Evolutionary conservation across 1,139 yeast genomes (phyloP).

Genomic region (Lodderomyces margitis): DNA sequence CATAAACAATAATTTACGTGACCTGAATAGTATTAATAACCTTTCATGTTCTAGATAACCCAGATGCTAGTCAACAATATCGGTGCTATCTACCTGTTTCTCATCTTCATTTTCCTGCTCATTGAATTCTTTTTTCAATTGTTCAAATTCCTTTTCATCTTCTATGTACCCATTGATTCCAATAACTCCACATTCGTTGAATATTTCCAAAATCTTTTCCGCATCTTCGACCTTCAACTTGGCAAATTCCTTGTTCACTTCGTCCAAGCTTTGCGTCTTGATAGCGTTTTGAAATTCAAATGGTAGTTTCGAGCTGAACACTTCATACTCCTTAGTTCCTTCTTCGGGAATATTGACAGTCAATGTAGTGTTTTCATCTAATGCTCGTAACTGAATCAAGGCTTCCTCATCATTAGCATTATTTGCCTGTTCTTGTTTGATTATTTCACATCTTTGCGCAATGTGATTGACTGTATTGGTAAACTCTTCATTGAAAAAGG

Average conservation of each 20-base stretch:
- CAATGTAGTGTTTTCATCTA: conserved; percentile 80
- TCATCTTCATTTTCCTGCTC: conserved; percentile 9
- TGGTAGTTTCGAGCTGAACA: conserved; percentile 56
- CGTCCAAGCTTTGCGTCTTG: conserved; percentile 67
- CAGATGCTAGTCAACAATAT: conserved; percentile 24
- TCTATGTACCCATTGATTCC: conserved; percentile 77
- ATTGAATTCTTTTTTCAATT: conserved; percentile 52
- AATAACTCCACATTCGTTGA: conserved; percentile 81
- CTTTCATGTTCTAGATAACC: background rate
- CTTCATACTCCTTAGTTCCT: conserved; percentile 52
- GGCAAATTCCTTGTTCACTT: conserved; percentile 81
- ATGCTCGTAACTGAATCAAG: conserved; percentile 80
- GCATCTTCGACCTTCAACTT: conserved; percentile 77
- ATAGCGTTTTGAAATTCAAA: conserved; percentile 71
- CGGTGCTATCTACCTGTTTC: conserved; percentile 18
- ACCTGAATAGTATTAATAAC: background rate
- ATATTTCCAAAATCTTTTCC: conserved; percentile 67
- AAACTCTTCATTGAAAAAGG: conserved; percentile 72
- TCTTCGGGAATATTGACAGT: conserved; percentile 68
- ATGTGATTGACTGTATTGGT: conserved; percentile 72
- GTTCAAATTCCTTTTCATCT: conserved; percentile 70
- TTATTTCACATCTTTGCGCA: conserved; percentile 65
- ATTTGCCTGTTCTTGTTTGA: conserved; percentile 46
- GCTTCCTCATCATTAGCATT: conserved; percentile 64
- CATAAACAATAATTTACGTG: background rate